These are phyloP conservation scores for Diaporthe citriasiana DNA, from an alignment of 2,329 filamentous ascomycete genomes.

Conservation along the genomic window DNA sequence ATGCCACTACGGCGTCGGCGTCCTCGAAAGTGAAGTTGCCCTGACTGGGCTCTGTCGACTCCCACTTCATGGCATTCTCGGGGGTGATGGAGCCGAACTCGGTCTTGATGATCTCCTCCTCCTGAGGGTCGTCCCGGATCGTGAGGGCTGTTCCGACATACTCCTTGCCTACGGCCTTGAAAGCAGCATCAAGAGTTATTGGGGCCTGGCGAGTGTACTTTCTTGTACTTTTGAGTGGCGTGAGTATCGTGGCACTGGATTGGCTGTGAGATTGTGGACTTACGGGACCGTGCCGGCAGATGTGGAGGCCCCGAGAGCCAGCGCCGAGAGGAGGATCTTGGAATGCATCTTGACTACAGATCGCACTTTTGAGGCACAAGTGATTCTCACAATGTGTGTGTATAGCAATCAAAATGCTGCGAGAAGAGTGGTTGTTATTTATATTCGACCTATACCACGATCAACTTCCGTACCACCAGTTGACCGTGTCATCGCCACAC, in stretches of 20 bases:
- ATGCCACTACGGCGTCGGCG: constrained; percentile 62
- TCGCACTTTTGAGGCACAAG: not conserved
- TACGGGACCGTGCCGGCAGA: constrained; percentile 29
- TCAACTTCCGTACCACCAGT: constrained; percentile 22
- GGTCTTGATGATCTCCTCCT: constrained; percentile 63
- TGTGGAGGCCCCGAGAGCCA: constrained; percentile 20
- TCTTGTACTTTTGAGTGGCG: not conserved
- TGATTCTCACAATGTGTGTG: not conserved
- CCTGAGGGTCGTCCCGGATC: constrained; percentile 64
- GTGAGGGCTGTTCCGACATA: constrained; percentile 73
- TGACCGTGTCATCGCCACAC: constrained; percentile 28
- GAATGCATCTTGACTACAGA: constrained; percentile 13
- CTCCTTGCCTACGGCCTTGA: constrained; percentile 48
- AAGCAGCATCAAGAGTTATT: constrained; percentile 45
- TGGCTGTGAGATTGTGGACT: not conserved
- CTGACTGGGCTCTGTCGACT: constrained; percentile 67
- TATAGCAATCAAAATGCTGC: not conserved
- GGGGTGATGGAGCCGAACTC: constrained; percentile 71
- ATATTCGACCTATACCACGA: not conserved
- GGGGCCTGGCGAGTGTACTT: not conserved
- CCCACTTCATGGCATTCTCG: constrained; percentile 67
- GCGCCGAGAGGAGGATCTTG: constrained; percentile 14
- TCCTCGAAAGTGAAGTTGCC: constrained; percentile 68
- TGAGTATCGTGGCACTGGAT: not conserved
- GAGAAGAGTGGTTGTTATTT: constrained; percentile 27